Evolutionary conservation across 345 rosid species (phyloP).

Genomic region (Melastoma malabathricum): DNA sequence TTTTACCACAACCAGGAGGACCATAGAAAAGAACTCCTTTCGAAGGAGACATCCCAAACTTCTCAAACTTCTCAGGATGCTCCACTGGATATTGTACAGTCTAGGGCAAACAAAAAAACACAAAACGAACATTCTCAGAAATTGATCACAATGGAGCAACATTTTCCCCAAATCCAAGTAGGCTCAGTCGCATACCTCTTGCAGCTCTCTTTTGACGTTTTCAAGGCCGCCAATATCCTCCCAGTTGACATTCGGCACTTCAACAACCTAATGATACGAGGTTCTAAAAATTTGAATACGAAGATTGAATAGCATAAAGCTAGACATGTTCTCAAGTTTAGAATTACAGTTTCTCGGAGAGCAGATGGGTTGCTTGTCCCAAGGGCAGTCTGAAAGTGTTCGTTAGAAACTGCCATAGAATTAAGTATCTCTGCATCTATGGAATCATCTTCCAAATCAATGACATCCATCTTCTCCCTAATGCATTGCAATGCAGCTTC

Average conservation of each 20-base stretch:
- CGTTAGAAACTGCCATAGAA: constrained; percentile 82
- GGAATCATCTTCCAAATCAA: constrained; percentile 83
- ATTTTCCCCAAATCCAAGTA: too few species aligned
- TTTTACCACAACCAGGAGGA: constrained; percentile 96
- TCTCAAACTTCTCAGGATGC: constrained; percentile 94
- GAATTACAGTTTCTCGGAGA: constrained; percentile 10
- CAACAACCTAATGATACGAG: constrained; percentile 55
- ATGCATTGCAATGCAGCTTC: constrained; percentile 97
- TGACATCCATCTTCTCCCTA: constrained; percentile 93
- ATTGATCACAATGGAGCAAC: background rate
- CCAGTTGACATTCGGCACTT: constrained; percentile 85
- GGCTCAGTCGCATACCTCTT: constrained; percentile 37
- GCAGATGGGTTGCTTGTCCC: constrained; percentile 12
- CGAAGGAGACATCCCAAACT: constrained; percentile 93
- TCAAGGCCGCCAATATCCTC: constrained; percentile 91
- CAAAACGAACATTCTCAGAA: background rate
- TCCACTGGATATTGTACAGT: constrained; percentile 98
- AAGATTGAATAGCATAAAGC: too few species aligned
- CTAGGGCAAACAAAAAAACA: constrained; percentile 17
- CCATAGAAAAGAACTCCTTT: constrained; percentile 94
- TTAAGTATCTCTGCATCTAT: constrained; percentile 85
- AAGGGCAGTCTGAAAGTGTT: constrained; percentile 70
- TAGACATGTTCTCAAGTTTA: too few species aligned
- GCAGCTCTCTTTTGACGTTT: constrained; percentile 86
- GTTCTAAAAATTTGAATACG: background rate